Conservation (phyloP, 2,329 filamentous ascomycete species). For the Teratosphaeria nubilosa region DNA sequence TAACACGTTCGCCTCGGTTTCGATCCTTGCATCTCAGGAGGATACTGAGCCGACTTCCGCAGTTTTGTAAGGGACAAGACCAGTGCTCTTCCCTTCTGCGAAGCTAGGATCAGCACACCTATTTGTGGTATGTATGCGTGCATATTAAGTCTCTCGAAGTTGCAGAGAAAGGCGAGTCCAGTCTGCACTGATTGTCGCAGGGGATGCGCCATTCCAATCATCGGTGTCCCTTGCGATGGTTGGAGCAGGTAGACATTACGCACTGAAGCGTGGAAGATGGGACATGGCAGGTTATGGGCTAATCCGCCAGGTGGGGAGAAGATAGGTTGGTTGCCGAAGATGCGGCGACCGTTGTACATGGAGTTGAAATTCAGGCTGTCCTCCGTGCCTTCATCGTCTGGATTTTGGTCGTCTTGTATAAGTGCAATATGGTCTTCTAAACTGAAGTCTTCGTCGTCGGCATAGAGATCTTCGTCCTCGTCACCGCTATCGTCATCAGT, state of each 20-base stretch:
- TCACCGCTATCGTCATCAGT: background rate
- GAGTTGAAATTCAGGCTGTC: conserved; percentile 14
- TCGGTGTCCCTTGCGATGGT: conserved; percentile 20
- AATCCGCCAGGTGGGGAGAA: conserved; percentile 16
- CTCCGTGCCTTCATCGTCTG: conserved; percentile 18
- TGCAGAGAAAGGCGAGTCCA: conserved; percentile 18
- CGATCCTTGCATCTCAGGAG: conserved; percentile 5
- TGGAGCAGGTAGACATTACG: conserved; percentile 36
- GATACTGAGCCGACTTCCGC: conserved; percentile 5
- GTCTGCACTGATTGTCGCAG: conserved; percentile 21
- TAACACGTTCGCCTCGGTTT: conserved; percentile 20
- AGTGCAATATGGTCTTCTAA: background rate
- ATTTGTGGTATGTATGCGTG: conserved; percentile 57
- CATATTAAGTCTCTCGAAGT: conserved; percentile 50
- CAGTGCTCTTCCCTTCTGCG: conserved; percentile 55
- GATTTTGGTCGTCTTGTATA: conserved; percentile 4
- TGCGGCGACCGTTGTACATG: conserved; percentile 17
- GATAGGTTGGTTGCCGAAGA: conserved; percentile 18
- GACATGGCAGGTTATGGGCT: conserved; percentile 25
- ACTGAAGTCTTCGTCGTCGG: background rate
- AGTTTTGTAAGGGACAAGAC: conserved; percentile 49
- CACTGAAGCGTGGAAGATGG: conserved; percentile 33
- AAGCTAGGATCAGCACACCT: conserved; percentile 57
- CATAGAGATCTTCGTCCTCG: background rate
- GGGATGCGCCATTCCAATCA: conserved; percentile 30